A percentile compares a stretch with the other conserved stretches of the same genome.
These are phyloP conservation scores for Ciborinia camelliae DNA, from an alignment of 2,329 filamentous ascomycete species.

Conservation along the genomic window DNA sequence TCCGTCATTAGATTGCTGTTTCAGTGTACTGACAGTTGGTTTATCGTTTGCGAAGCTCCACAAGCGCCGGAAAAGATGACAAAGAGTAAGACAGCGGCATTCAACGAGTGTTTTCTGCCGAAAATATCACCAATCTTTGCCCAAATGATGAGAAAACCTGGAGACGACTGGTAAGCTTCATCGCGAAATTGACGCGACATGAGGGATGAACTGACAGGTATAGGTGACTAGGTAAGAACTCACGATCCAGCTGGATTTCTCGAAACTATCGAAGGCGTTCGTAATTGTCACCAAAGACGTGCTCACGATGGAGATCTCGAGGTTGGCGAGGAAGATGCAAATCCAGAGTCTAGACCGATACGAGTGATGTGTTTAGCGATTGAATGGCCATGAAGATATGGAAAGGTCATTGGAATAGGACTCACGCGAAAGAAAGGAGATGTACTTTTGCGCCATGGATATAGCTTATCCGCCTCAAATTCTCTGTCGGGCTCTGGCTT, in stretches of 20 bases:
- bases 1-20: neutral
- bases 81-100: neutral
- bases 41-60: slow-evolving; percentile 6
- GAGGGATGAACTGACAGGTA: too few relatives aligned
- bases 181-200: too few relatives aligned
- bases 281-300: slow-evolving; percentile 4
- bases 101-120: neutral
- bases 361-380: too few relatives aligned
- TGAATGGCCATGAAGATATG: too few relatives aligned
- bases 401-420: too few relatives aligned
- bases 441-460: too few relatives aligned
- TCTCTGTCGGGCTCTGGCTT: too few relatives aligned
- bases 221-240: slow-evolving; percentile 1
- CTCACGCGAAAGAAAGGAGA: too few relatives aligned
- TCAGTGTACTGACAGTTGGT: neutral
- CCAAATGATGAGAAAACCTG: slow-evolving; percentile 7
- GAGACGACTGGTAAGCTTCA: too few relatives aligned
- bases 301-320: neutral
- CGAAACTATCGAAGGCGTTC: slow-evolving; percentile 1
- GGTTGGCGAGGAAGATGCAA: neutral
- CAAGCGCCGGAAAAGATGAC: slow-evolving; percentile 1
- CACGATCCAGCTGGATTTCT: neutral
- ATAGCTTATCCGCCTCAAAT: too few relatives aligned
- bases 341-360: slow-evolving; percentile 23
- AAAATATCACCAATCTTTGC: slow-evolving; percentile 9